phyloP scores from a whole-genome alignment of 768 basidiomycete genomes.

The Neoboletus brunneissimus region DNA sequence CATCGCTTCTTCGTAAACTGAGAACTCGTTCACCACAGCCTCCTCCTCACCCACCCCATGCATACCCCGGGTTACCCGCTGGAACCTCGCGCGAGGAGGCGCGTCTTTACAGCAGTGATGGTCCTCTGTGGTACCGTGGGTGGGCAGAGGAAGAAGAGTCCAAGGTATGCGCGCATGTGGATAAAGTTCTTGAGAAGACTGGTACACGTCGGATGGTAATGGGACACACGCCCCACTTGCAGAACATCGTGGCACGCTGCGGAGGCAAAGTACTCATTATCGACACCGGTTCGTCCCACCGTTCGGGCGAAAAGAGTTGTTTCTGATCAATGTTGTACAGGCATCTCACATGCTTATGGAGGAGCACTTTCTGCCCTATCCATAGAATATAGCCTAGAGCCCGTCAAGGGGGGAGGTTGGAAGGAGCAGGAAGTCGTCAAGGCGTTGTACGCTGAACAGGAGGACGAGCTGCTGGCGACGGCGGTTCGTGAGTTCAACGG shows the following conservation, averaged over 20 bases:
- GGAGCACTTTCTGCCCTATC: conserved; percentile 87
- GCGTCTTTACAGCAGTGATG: conserved; percentile 69
- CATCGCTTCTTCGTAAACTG: conserved; percentile 66
- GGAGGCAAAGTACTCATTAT: conserved; percentile 93
- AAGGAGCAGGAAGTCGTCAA: conserved; percentile 38
- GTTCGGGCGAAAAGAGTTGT: background rate
- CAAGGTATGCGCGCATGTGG: conserved; percentile 67
- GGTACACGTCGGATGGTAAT: conserved; percentile 89
- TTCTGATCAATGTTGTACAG: conserved; percentile 35
- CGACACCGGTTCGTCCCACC: conserved; percentile 69
- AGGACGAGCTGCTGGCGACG: conserved; percentile 29
- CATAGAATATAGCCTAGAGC: conserved; percentile 79
- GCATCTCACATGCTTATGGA: conserved; percentile 96
- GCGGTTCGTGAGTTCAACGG: conserved; percentile 26
- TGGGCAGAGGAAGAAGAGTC: conserved; percentile 79
- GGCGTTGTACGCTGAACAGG: conserved; percentile 34
- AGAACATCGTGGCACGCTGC: conserved; percentile 84
- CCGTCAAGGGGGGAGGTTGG: conserved; percentile 40
- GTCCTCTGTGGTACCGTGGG: conserved; percentile 93
- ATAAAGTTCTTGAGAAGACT: conserved; percentile 64
- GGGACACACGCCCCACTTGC: conserved; percentile 94
- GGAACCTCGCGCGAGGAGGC: conserved; percentile 64
- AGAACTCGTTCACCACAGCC: conserved; percentile 64
- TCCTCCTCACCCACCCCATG: conserved; percentile 75
- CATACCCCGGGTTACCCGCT: conserved; percentile 68